phyloP scores from a whole-genome alignment of 805 yeast genomes.

The Monosporozyma solicola region DNA sequence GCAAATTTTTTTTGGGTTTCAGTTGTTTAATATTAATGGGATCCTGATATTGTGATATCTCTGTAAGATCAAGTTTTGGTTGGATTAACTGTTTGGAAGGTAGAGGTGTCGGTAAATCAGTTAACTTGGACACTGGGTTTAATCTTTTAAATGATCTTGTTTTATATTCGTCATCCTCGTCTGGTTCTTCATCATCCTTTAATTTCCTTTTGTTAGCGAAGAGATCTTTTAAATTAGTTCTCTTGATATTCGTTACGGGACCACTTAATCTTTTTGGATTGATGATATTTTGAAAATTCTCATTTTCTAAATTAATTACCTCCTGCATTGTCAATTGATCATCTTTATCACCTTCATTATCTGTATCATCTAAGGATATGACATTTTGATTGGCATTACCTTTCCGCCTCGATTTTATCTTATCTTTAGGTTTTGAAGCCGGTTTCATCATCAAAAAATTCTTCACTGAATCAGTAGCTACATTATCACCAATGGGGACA shows the following conservation, averaged over 20 bases:
- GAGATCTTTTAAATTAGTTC: slow-evolving; percentile 18
- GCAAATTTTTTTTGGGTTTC: not conserved
- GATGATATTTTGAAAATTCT: slow-evolving; percentile 3
- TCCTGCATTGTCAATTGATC: not conserved
- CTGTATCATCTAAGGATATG: slow-evolving; percentile 11
- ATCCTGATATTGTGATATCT: not conserved
- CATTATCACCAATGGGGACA: slow-evolving; percentile 6
- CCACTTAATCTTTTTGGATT: slow-evolving; percentile 6
- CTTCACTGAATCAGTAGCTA: slow-evolving; percentile 11
- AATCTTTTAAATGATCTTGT: slow-evolving; percentile 8
- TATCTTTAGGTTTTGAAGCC: not conserved
- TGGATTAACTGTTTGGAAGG: slow-evolving; percentile 12
- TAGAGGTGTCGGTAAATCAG: slow-evolving; percentile 13
- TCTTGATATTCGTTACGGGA: slow-evolving; percentile 14
- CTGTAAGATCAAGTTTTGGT: slow-evolving; percentile 8
- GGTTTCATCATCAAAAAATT: slow-evolving; percentile 13
- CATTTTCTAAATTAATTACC: slow-evolving; percentile 2
- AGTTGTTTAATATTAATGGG: not conserved
- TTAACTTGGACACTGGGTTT: slow-evolving; percentile 13
- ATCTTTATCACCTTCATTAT: slow-evolving; percentile 6
- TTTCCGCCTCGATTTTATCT: not conserved
- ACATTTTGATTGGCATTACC: not conserved
- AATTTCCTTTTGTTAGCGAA: slow-evolving; percentile 11
- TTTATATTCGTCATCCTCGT: not conserved
- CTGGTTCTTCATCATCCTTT: not conserved